Conservation (phyloP, 106 monocot genomes). For the Agapanthus africanus region DNA sequence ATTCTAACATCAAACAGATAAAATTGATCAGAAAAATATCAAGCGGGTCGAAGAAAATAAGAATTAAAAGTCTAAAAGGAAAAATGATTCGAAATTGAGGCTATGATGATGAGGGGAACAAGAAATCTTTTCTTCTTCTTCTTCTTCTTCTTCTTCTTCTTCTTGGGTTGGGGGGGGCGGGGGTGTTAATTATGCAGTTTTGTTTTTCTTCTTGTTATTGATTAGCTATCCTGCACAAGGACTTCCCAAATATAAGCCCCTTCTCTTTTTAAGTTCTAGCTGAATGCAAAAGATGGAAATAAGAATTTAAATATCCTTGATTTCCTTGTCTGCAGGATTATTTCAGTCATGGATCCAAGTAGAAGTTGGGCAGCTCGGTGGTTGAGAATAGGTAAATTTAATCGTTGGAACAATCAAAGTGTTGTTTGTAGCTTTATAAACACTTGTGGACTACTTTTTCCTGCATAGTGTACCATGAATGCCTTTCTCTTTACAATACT, state of each 20-base stretch:
- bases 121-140: background rate
- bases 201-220: too few relatives aligned
- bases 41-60: background rate
- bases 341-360: conserved; percentile 88
- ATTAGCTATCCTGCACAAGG: too few relatives aligned
- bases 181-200: too few relatives aligned
- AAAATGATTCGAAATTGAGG: background rate
- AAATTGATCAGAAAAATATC: background rate
- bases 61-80: background rate
- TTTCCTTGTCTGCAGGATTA: conserved; percentile 53
- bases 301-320: background rate
- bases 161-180: too few relatives aligned
- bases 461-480: background rate
- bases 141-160: too few relatives aligned
- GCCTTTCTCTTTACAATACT: background rate
- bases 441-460: background rate
- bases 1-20: background rate
- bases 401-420: conserved; percentile 2
- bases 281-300: background rate
- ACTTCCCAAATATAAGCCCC: too few relatives aligned
- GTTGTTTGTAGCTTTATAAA: background rate
- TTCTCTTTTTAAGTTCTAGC: background rate
- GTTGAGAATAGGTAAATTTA: conserved; percentile 76
- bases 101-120: background rate
- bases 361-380: conserved; percentile 98